Percentiles rank a stretch among this genome's conserved stretches.
Evolutionary conservation across 176 grass and related monocot species (phyloP).

Genomic region (Thinopyrum elongatum): DNA sequence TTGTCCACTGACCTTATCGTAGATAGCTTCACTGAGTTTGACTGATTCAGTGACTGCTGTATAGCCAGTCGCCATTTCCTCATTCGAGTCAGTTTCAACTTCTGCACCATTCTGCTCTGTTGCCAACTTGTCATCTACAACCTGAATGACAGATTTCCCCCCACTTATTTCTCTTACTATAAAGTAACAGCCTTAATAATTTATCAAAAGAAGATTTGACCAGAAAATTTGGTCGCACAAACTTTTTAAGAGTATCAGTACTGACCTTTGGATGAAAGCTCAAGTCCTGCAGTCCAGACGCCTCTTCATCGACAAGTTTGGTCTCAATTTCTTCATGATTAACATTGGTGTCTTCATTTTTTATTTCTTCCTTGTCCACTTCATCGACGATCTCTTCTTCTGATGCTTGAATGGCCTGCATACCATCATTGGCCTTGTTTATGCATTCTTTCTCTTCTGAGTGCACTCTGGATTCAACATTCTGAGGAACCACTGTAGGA

Average conservation of each 20-base stretch:
- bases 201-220: neutral
- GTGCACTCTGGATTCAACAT: neutral
- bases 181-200: neutral
- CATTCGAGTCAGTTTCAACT: slow-evolving; percentile 10
- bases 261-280: slow-evolving; percentile 34
- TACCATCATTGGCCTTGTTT: slow-evolving; percentile 18
- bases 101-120: slow-evolving; percentile 17
- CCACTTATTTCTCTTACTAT: neutral
- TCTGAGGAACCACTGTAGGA: slow-evolving; percentile 18
- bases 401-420: slow-evolving; percentile 21
- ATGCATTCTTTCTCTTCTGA: slow-evolving; percentile 16
- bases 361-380: slow-evolving; percentile 3
- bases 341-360: slow-evolving; percentile 27
- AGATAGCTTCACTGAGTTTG: slow-evolving; percentile 9
- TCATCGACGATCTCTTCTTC: slow-evolving; percentile 13
- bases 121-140: slow-evolving; percentile 35
- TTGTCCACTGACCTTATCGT: slow-evolving; percentile 36
- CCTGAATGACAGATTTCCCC: slow-evolving; percentile 7
- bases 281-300: slow-evolving; percentile 8
- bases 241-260: slow-evolving; percentile 12
- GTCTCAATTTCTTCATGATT: slow-evolving; percentile 9
- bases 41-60: slow-evolving; percentile 18
- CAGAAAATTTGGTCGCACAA: slow-evolving; percentile 13
- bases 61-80: slow-evolving; percentile 29
- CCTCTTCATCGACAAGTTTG: slow-evolving; percentile 19